Base-by-base conservation (phyloP, 2,329 filamentous ascomycete genomes). In the Aaosphaeria arxii region DNA sequence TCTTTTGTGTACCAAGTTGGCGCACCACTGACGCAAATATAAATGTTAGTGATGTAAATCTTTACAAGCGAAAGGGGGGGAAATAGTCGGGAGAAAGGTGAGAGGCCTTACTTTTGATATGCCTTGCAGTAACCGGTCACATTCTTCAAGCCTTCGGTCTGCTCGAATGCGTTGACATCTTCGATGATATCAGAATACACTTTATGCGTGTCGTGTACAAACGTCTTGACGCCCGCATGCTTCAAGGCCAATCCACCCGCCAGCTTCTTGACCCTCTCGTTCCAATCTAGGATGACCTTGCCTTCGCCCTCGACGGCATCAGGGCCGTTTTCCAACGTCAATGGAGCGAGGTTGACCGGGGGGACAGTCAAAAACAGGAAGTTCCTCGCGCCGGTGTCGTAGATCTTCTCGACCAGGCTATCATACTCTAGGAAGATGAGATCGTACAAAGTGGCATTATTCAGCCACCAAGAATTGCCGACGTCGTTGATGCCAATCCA, bases 401-500 rank as follows among this genome's bases (percentile, higher is more conserved):
- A 78, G 5, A 78, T 58, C 30, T 69, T 51, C 5, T 72, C 66
- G 4, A 74, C 58, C 1, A 74, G 62, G 1, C 52, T 49, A 5
- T 56, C 55, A 48, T 75, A 76, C 4, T 65, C 62, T 5, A 56
- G 48, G 56, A 75, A 72, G 33, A 73, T 71, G 29, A 51, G 44
- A 7, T 64, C 61, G 45, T 67, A 64, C 4, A 67, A 53, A 0
- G 63, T 65, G 36, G 56, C 56, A 44, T 73, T 73, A 45, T 66
- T 56, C 29, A 63, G 51, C 60, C 66, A 74, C 67, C 75, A 81
- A 7, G 70, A 69, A 56, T 77, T 78, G 11, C 76, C 76, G 11
- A 82, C 71, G 54, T 83, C 80, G 57, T 83, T 83, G 56, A 82
- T 77, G 32, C 80, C 80, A 44, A 82, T 77, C 69, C 74, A 81